Conservation (phyloP, 1,139 yeast genomes). For the Lodderomyces elongisporus region DNA sequence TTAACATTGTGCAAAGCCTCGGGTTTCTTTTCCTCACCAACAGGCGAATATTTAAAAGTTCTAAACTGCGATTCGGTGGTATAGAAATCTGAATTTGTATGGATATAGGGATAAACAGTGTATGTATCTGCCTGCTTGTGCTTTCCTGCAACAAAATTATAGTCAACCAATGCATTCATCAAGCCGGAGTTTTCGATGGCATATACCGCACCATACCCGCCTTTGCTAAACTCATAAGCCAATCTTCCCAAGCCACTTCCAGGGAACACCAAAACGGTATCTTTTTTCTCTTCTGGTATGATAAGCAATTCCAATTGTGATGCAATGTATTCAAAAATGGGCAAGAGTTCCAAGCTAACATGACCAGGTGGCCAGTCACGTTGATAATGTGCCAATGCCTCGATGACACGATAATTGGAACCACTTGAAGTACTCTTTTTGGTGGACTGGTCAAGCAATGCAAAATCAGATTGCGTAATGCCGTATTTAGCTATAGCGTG, state of each 20-base stretch:
- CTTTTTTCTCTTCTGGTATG: slow-evolving; percentile 15
- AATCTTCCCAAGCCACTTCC: slow-evolving; percentile 78
- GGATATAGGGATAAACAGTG: slow-evolving; percentile 59
- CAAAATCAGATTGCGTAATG: slow-evolving; percentile 35
- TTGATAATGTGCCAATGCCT: slow-evolving; percentile 65
- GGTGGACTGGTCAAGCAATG: slow-evolving; percentile 20
- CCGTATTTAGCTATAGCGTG: slow-evolving; percentile 36
- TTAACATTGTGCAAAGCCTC: slow-evolving; percentile 44
- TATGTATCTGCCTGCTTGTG: slow-evolving; percentile 10
- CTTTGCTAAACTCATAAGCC: slow-evolving; percentile 55
- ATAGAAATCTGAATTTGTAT: slow-evolving; percentile 67
- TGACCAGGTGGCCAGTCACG: slow-evolving; percentile 64
- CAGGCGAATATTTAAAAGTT: slow-evolving; percentile 31
- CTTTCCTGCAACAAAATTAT: slow-evolving; percentile 29
- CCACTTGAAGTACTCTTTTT: slow-evolving; percentile 17
- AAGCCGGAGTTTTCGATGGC: slow-evolving; percentile 69
- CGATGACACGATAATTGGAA: slow-evolving; percentile 56
- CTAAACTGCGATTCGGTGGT: slow-evolving; percentile 50
- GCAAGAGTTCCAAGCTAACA: slow-evolving; percentile 38
- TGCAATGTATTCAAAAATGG: slow-evolving; percentile 47
- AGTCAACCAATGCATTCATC: slow-evolving; percentile 64
- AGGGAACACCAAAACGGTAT: slow-evolving; percentile 58
- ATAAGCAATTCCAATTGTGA: slow-evolving; percentile 25
- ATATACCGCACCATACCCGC: slow-evolving; percentile 44
- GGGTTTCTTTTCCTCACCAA: slow-evolving; percentile 29